phyloP scores from a whole-genome alignment of 441 rosid genomes.

The Gossypium lobatum region DNA sequence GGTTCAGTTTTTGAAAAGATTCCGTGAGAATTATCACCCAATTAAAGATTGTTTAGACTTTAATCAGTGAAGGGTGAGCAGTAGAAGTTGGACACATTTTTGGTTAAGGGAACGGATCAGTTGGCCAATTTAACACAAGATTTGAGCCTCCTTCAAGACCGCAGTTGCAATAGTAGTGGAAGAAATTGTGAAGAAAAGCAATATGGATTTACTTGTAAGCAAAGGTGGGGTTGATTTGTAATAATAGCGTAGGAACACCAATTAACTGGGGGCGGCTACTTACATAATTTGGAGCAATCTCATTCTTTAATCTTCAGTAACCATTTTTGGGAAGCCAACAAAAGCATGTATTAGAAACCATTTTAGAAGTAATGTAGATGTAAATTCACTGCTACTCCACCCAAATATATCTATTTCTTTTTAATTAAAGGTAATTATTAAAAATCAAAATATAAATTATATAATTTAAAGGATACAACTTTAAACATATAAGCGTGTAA shows the following conservation, averaged over 20 bases:
- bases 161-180: not conserved
- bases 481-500: too few relatives aligned
- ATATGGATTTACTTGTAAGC: not conserved
- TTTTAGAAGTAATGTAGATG: not conserved
- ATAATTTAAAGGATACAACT: not conserved
- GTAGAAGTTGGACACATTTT: too few relatives aligned
- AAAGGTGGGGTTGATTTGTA: not conserved
- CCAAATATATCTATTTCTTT: too few relatives aligned
- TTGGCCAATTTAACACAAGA: too few relatives aligned
- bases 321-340: not conserved
- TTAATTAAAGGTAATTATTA: not conserved
- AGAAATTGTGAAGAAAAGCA: not conserved
- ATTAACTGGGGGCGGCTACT: not conserved
- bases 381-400: not conserved
- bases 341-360: not conserved
- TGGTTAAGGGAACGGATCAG: too few relatives aligned
- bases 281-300: not conserved
- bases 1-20: too few relatives aligned
- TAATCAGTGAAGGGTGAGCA: too few relatives aligned
- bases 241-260: not conserved
- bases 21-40: too few relatives aligned
- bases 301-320: slow-evolving; percentile 10
- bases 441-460: not conserved
- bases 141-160: too few relatives aligned
- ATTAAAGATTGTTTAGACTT: too few relatives aligned